These are phyloP conservation scores for Russula virescens DNA, from an alignment of 768 basidiomycete genomes.

Conservation along the genomic window DNA sequence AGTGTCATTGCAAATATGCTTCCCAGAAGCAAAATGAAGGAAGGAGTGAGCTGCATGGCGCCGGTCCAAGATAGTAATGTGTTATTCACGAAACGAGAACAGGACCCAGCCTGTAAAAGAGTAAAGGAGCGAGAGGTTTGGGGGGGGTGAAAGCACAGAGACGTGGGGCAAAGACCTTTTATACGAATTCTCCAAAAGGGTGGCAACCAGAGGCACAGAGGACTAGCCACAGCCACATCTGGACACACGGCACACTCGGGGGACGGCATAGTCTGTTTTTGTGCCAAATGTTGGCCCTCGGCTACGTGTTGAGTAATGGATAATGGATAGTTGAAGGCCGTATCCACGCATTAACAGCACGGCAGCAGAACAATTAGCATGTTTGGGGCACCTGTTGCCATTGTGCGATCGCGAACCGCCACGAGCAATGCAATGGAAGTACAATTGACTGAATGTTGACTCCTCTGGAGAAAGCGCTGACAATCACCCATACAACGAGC, in stretches of 20 bases:
- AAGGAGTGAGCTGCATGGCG: slow-evolving; percentile 51
- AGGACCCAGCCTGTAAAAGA: slow-evolving; percentile 14
- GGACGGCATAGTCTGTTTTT: neutral
- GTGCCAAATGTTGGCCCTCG: neutral
- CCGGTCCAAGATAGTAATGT: slow-evolving; percentile 72
- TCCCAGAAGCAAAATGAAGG: slow-evolving; percentile 48
- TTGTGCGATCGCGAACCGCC: neutral
- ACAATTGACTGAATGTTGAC: neutral
- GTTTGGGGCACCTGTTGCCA: neutral
- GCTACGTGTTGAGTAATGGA: neutral
- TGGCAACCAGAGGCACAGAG: slow-evolving; percentile 2
- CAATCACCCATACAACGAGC: too few relatives aligned
- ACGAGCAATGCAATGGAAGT: too few relatives aligned
- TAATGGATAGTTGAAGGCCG: too few relatives aligned
- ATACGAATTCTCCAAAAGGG: neutral
- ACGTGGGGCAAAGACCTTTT: neutral
- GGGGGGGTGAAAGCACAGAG: neutral
- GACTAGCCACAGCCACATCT: neutral
- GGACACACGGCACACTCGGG: neutral
- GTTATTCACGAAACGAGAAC: slow-evolving; percentile 28
- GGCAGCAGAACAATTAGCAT: neutral
- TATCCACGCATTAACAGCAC: neutral
- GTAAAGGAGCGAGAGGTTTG: neutral
- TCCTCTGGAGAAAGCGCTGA: too few relatives aligned
- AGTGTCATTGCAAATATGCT: slow-evolving; percentile 41